Evolutionary conservation across 768 basidiomycete genomes (phyloP).

Genomic region (Tulasnella sp.): DNA sequence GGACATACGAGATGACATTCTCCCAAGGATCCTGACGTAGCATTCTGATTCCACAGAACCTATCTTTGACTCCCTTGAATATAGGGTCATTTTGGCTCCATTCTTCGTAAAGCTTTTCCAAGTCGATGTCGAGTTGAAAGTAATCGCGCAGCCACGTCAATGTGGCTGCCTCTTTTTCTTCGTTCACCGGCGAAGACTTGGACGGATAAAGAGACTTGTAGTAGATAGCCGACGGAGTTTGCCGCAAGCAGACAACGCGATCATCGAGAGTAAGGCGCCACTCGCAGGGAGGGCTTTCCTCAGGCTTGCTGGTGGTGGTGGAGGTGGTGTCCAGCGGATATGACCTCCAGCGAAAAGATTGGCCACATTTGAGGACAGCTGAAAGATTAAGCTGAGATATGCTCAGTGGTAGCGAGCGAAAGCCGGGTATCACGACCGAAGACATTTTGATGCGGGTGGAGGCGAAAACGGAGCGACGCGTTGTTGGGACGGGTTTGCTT

Average conservation of each 20-base stretch:
- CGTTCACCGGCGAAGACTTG: slow-evolving; percentile 20
- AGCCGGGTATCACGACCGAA: slow-evolving; percentile 28
- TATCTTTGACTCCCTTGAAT: slow-evolving; percentile 45
- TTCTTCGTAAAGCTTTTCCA: slow-evolving; percentile 54
- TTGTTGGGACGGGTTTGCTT: background rate
- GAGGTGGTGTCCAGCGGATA: slow-evolving; percentile 11
- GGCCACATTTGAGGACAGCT: slow-evolving; percentile 70
- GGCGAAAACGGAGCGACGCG: background rate
- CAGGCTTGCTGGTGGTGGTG: slow-evolving; percentile 14
- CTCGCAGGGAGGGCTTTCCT: slow-evolving; percentile 36
- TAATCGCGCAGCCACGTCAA: slow-evolving; percentile 70
- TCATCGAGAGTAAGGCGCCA: slow-evolving; percentile 73
- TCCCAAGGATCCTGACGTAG: slow-evolving; percentile 94
- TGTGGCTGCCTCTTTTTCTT: slow-evolving; percentile 34
- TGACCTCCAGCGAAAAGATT: slow-evolving; percentile 67
- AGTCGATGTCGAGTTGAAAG: slow-evolving; percentile 74
- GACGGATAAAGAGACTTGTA: slow-evolving; percentile 61
- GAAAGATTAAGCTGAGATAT: slow-evolving; percentile 63
- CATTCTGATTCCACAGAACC: slow-evolving; percentile 75
- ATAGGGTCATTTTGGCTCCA: slow-evolving; percentile 69
- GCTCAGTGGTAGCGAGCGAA: slow-evolving; percentile 48
- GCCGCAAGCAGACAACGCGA: slow-evolving; percentile 73
- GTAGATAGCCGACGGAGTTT: slow-evolving; percentile 51
- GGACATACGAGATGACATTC: slow-evolving; percentile 77
- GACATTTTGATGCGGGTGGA: background rate